Conservation (phyloP, 2,329 filamentous ascomycete genomes). For the Helicocarpus griseus region DNA sequence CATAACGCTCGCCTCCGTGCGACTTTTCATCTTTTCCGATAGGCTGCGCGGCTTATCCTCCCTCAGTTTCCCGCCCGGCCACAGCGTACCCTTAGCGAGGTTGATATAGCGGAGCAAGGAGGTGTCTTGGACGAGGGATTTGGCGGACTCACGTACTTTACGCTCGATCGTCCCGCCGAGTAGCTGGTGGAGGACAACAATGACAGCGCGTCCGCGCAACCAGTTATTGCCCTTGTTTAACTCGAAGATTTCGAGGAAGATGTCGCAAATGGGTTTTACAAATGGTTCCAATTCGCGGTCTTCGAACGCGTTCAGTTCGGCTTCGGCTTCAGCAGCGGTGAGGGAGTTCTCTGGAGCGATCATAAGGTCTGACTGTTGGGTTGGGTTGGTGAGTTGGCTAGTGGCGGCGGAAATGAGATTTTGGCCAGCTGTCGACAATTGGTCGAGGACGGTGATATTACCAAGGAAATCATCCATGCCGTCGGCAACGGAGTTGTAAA, state of each 20-base stretch:
- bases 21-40: conserved; percentile 67
- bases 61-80: conserved; percentile 52
- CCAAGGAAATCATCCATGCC: conserved; percentile 97
- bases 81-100: conserved; percentile 65
- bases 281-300: conserved; percentile 84
- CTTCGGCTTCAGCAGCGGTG: conserved; percentile 68
- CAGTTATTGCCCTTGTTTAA: conserved; percentile 93
- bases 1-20: conserved; percentile 80
- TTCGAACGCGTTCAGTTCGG: conserved; percentile 88
- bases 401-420: conserved; percentile 55
- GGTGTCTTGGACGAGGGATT: conserved; percentile 64
- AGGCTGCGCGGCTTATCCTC: conserved; percentile 49
- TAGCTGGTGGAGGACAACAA: conserved; percentile 91
- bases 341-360: conserved; percentile 39
- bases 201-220: conserved; percentile 88
- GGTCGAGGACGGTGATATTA: conserved; percentile 90
- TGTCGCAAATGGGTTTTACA: conserved; percentile 95
- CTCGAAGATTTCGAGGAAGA: conserved; percentile 93
- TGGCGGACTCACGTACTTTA: conserved; percentile 80
- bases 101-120: conserved; percentile 60
- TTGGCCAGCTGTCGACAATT: conserved; percentile 84
- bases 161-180: conserved; percentile 93
- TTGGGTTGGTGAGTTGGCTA: conserved; percentile 37
- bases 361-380: conserved; percentile 22
- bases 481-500: conserved; percentile 95